Percentiles rank a stretch among this genome's conserved stretches.
Evolutionary conservation across 441 rosid species (phyloP).

Genomic region (Gossypium laxum): DNA sequence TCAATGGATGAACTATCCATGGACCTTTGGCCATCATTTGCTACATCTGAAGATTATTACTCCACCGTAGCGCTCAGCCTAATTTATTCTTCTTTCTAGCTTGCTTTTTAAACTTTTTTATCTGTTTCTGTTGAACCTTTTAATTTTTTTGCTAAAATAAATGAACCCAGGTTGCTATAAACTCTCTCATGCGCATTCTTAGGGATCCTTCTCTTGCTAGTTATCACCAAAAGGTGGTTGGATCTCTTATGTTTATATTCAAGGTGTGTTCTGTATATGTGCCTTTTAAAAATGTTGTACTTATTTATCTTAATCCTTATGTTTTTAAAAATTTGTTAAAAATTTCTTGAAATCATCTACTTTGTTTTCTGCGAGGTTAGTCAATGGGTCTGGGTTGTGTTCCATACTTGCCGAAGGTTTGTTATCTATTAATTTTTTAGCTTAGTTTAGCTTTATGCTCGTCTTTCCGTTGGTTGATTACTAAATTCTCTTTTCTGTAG

Average conservation of each 20-base stretch:
- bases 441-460: not conserved
- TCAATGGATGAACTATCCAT: conserved; percentile 73
- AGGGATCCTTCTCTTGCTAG: conserved; percentile 95
- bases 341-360: conserved; percentile 5
- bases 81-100: conserved; percentile 13
- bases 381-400: conserved; percentile 99
- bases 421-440: conserved; percentile 21
- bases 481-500: conserved; percentile 27
- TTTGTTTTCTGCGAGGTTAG: conserved; percentile 55
- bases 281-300: not conserved
- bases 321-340: not conserved
- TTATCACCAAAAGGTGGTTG: conserved; percentile 97
- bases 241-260: conserved; percentile 92
- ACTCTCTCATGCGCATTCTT: conserved; percentile 94
- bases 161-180: conserved; percentile 77
- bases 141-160: not conserved
- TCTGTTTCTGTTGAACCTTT: not conserved
- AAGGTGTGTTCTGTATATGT: conserved; percentile 43
- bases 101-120: conserved; percentile 15
- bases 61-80: conserved; percentile 54
- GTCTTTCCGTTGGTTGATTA: not conserved
- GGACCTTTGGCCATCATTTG: conserved; percentile 93
- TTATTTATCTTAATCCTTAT: not conserved
- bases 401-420: conserved; percentile 93
- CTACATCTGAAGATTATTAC: conserved; percentile 93